Evolutionary conservation across 2,329 filamentous ascomycete genomes (phyloP), one percentile per base, ranked within the genome.

Genomic region (Chaetomium strumarium): DNA sequence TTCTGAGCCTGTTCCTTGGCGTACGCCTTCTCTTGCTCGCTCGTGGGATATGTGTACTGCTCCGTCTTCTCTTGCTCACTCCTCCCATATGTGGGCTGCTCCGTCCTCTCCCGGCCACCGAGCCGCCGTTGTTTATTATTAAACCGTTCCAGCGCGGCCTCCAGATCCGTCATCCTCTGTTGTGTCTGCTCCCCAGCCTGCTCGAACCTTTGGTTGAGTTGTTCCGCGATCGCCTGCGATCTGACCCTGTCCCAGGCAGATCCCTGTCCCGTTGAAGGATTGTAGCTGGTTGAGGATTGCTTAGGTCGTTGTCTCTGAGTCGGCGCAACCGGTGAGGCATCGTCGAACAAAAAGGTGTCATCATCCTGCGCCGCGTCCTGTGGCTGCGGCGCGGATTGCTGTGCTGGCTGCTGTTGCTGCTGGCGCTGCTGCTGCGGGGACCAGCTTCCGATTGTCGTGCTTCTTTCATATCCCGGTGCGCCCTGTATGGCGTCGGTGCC

Each of bases 1-100:
- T 53, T 58, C 39, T 64, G 62, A 1, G 62, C 62, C 51, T 60
- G 58, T 14, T 59, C 56, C 55, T 57, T 62, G 4, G 58, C 58
- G 20, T 49, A 46, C 3, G 56, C 52, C 46, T 52, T 61, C 34
- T 61, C 58, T 37, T 52, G 47, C 4, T 62, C 62, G 36, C 38
- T 37, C 31, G 51, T 20, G 7, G 51, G 46, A 36, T 57, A 63
- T 11, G 57, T 49, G 30, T 63, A 60, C 11, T 52, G 50, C 17
- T 60, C 54, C 29, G 45, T n/a, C 9, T 20, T 37, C 17, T 38
- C 42, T 37, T 40, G 52, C 29, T 33, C 34, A n/a, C n/a, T n/a
- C n/a, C n/a, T n/a, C n/a, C n/a, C n/a, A 36, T 57, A 63, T 11
- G 57, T 49, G 30, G 62, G 60, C 24, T 24, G 24, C 24, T 24